Evolutionary conservation across 2,329 filamentous ascomycete genomes (phyloP).

Genomic region (Botrytis cinerea): DNA sequence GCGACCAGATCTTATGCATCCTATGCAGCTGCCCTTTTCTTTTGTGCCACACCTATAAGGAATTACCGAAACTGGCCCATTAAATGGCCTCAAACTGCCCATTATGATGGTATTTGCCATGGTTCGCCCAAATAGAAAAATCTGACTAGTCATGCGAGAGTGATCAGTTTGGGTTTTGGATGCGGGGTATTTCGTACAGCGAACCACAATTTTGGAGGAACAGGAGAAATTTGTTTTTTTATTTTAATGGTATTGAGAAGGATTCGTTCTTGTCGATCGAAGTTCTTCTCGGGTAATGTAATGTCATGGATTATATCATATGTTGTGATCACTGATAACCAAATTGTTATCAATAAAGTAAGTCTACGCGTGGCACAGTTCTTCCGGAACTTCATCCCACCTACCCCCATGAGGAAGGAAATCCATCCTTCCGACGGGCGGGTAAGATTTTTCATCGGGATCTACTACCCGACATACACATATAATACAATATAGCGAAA

Average conservation of each 20-base stretch:
- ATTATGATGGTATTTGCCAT: constrained; percentile 11
- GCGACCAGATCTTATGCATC: constrained; percentile 26
- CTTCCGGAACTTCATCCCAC: not conserved
- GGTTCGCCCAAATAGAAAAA: constrained; percentile 11
- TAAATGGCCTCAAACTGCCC: not conserved
- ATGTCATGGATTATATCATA: not conserved
- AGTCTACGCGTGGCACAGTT: not conserved
- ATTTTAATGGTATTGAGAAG: constrained; percentile 7
- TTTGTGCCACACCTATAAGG: constrained; percentile 7
- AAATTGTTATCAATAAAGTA: constrained; percentile 1
- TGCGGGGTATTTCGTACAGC: constrained; percentile 23
- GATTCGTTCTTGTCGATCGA: not conserved
- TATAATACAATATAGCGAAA: not conserved
- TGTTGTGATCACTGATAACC: constrained; percentile 2
- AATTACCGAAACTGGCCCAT: constrained; percentile 6
- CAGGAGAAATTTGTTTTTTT: not conserved
- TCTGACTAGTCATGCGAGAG: constrained; percentile 14
- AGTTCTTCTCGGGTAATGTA: not conserved
- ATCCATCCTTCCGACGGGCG: constrained; percentile 13
- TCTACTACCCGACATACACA: not conserved
- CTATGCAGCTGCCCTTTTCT: constrained; percentile 23
- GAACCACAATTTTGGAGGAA: constrained; percentile 12
- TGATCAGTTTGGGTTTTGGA: not conserved
- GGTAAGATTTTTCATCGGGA: not conserved
- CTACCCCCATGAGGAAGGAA: not conserved